Evolutionary conservation across 2,329 filamentous ascomycete genomes (phyloP), one percentile per base, ranked within the genome.

Genomic region (Alternaria brassicae): DNA sequence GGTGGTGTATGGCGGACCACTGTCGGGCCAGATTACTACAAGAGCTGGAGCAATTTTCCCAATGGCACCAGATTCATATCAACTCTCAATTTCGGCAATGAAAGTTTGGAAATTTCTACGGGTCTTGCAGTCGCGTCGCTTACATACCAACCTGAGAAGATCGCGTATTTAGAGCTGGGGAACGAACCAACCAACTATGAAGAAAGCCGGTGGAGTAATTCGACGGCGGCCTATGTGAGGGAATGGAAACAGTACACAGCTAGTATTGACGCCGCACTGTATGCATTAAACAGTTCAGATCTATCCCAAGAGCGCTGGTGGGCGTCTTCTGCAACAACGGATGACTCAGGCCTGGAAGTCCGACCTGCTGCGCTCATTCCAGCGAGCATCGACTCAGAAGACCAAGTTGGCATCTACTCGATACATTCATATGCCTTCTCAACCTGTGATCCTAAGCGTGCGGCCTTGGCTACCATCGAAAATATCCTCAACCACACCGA

Each of bases 401-500:
- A 53, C 25, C 60, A 60, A 30, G 60, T 62, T 0, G 48, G 53
- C 30, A 28, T 41, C 25, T 62, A 62, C 42, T 56, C 48, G 2
- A 60, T 62, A 39, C 60, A 60, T 28, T 56, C 56, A 2, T 62
- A 60, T 13, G 53, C 36, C 8, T 62, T 62, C 8, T 56, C 56
- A 3, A 60, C 60, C 12, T 62, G 60, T 21, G 42, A 56, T 36
- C 60, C 57, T 3, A 13, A 27, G 12, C 56, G 48, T 4, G 53
- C 56, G 1, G 48, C 36, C 1, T 48, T 60, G 4, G 60, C 60
- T 7, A 63, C 58, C 10, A 61, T 58, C 27, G 36, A 44, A 8
- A 63, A 63, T 21, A 63, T 63, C n/a, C 40, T 63, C 25, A 61
- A 63, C n/a, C 60, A 63, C 25, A 63, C 60, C 3, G 60, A 55